A percentile compares a stretch with the other conserved stretches of the same genome.
phyloP scores from a whole-genome alignment of 1,284 basidiomycete genomes.

The Thelephora terrestris region DNA sequence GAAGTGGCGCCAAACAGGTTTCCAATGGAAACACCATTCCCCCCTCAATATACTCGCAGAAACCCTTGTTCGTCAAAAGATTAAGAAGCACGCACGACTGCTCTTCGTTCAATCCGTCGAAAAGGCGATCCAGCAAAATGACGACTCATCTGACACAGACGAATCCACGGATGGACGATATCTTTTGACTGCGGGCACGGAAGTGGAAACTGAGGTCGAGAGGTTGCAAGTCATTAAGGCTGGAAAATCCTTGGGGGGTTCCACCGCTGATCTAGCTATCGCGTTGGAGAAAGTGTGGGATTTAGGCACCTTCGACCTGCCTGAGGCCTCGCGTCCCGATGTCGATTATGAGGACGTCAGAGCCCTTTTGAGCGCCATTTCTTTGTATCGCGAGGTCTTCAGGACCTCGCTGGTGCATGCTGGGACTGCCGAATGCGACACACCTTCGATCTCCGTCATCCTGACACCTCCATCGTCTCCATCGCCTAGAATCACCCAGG shows the following conservation, averaged over 20 bases:
- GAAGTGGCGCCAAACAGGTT: conserved; percentile 17
- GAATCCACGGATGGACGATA: conserved; percentile 17
- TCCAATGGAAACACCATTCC: conserved; percentile 19
- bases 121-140: conserved; percentile 11
- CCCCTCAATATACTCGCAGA: conserved; percentile 43
- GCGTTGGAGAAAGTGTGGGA: conserved; percentile 45
- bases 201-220: conserved; percentile 25
- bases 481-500: conserved; percentile 27
- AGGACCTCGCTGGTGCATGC: conserved; percentile 23
- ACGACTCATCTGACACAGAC: conserved; percentile 12
- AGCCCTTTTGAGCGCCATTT: conserved; percentile 42
- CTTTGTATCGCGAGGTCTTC: conserved; percentile 51
- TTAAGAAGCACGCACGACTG: conserved; percentile 37
- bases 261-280: conserved; percentile 40
- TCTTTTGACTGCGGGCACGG: conserved; percentile 26
- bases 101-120: conserved; percentile 42
- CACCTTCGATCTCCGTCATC: conserved; percentile 27
- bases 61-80: conserved; percentile 35
- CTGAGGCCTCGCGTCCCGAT: conserved; percentile 16
- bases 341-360: conserved; percentile 32
- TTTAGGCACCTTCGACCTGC: conserved; percentile 20
- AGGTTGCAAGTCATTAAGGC: conserved; percentile 41
- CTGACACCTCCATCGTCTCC: conserved; percentile 52
- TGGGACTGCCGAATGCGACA: conserved; percentile 16
- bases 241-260: conserved; percentile 50